Conservation (phyloP, 768 basidiomycete genomes). For the Nevesoporus exiguus region DNA sequence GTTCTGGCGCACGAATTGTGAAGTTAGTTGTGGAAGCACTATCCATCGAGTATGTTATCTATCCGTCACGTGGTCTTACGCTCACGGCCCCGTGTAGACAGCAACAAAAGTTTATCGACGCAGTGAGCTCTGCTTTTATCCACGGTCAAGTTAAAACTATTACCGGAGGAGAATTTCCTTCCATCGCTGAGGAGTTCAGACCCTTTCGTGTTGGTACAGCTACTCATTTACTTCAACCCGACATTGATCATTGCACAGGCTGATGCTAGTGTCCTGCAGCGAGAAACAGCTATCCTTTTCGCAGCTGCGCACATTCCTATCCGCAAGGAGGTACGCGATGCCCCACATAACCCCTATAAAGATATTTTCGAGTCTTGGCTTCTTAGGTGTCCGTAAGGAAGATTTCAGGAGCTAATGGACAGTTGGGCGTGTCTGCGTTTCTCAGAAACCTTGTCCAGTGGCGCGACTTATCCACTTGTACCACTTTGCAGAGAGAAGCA, state of each 20-base stretch:
- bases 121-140: constrained; percentile 40
- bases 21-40: constrained; percentile 64
- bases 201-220: constrained; percentile 49
- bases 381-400: constrained; percentile 40
- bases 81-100: constrained; percentile 35
- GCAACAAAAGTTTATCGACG: constrained; percentile 55
- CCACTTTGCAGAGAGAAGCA: constrained; percentile 50
- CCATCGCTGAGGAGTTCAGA: constrained; percentile 34
- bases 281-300: constrained; percentile 65
- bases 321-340: constrained; percentile 54
- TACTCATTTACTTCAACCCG: neutral
- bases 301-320: constrained; percentile 63
- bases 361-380: neutral
- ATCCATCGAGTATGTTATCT: constrained; percentile 55
- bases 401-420: constrained; percentile 34
- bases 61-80: neutral
- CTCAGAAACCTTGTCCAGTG: constrained; percentile 56
- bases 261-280: constrained; percentile 38
- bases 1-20: constrained; percentile 59
- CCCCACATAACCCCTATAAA: neutral
- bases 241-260: constrained; percentile 12
- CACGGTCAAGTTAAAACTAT: constrained; percentile 46
- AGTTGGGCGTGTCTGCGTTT: constrained; percentile 47
- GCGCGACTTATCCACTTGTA: constrained; percentile 49
- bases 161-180: constrained; percentile 51